These are phyloP conservation scores for Coemansia sp. DNA, from an alignment of 192 early-diverging fungal genomes.

Conservation along the genomic window DNA sequence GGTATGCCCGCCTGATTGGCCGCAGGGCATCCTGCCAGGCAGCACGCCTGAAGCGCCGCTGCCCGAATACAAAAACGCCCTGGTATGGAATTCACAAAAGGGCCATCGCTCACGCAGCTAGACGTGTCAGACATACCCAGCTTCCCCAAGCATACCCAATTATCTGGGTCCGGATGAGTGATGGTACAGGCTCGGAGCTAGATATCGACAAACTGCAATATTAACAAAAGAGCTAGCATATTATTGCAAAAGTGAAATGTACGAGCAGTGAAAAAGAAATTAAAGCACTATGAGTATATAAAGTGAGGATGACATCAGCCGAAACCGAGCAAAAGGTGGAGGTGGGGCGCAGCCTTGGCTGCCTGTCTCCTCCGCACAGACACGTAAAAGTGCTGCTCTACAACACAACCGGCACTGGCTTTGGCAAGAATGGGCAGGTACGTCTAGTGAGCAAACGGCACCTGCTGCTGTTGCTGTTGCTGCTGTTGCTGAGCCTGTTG, in stretches of 20 bases:
- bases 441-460: slow-evolving; percentile 13
- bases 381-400: neutral
- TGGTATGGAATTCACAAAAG: slow-evolving; percentile 38
- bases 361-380: too few relatives aligned
- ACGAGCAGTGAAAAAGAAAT: slow-evolving; percentile 1
- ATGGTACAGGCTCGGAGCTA: neutral
- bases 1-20: slow-evolving; percentile 47
- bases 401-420: neutral
- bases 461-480: slow-evolving; percentile 21
- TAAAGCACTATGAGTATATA: slow-evolving; percentile 1
- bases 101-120: slow-evolving; percentile 22
- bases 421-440: neutral
- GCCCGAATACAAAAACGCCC: slow-evolving; percentile 26
- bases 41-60: slow-evolving; percentile 46
- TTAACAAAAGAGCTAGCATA: neutral
- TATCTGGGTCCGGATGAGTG: neutral
- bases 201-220: neutral
- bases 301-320: neutral
- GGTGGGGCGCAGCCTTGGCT: too few relatives aligned
- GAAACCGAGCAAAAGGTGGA: neutral
- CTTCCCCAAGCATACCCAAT: neutral
- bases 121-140: neutral
- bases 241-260: neutral
- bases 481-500: slow-evolving; percentile 29
- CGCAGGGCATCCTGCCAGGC: slow-evolving; percentile 38